Evolutionary conservation across 768 basidiomycete genomes (phyloP).

Genomic region (Collybia sordida): DNA sequence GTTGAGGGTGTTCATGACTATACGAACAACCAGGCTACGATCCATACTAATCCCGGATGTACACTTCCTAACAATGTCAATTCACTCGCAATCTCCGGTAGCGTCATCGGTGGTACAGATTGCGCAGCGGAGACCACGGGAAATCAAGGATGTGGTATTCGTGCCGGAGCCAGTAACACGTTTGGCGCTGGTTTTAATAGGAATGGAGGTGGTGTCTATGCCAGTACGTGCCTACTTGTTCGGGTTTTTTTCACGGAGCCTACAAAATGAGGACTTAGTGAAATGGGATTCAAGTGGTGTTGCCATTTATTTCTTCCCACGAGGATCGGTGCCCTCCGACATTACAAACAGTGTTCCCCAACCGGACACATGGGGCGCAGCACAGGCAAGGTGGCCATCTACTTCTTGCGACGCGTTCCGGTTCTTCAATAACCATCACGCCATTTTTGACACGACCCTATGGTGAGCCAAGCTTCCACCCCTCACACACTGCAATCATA

Average conservation of each 20-base stretch:
- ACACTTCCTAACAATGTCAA: slow-evolving; percentile 49
- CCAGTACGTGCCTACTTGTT: slow-evolving; percentile 55
- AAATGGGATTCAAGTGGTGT: slow-evolving; percentile 78
- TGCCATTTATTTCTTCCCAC: slow-evolving; percentile 79
- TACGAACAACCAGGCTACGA: slow-evolving; percentile 78
- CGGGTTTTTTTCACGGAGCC: slow-evolving; percentile 8
- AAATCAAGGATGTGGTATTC: slow-evolving; percentile 83
- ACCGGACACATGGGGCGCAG: slow-evolving; percentile 74
- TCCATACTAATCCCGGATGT: slow-evolving; percentile 78
- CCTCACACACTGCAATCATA: not conserved
- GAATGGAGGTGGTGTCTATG: slow-evolving; percentile 87
- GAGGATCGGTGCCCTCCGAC: slow-evolving; percentile 73
- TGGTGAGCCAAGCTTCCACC: slow-evolving; percentile 49
- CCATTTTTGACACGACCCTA: slow-evolving; percentile 85
- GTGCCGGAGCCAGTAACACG: slow-evolving; percentile 54
- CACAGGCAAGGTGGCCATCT: slow-evolving; percentile 80
- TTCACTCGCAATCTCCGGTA: slow-evolving; percentile 57
- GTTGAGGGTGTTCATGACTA: slow-evolving; percentile 83
- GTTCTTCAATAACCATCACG: slow-evolving; percentile 76
- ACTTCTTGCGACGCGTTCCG: slow-evolving; percentile 70
- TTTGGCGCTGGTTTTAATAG: slow-evolving; percentile 88
- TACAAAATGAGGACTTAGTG: slow-evolving; percentile 37
- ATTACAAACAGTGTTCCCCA: slow-evolving; percentile 71
- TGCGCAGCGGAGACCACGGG: slow-evolving; percentile 69
- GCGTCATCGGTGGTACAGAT: slow-evolving; percentile 66